Evolutionary conservation across 345 rosid genomes (phyloP), one percentile per base, ranked within the genome.

Genomic region (Ceriops decandra): DNA sequence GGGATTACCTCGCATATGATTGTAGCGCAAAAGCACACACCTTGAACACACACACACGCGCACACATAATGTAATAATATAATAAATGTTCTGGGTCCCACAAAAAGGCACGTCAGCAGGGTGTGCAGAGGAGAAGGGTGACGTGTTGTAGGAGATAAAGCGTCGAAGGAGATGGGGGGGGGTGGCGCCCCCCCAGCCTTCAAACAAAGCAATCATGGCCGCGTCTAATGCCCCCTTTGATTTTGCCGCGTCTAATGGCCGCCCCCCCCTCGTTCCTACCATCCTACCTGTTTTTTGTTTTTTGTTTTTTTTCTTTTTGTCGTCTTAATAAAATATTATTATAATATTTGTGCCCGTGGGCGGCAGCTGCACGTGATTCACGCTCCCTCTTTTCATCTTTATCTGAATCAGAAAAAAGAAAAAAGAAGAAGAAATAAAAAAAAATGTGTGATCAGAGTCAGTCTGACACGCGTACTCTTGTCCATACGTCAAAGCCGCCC

Each of bases 311-410:
- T 3, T 3, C 0, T 31, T 31, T 31, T 31, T 4, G 32, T 0
- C 26, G 26, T 24, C 26, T 32, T 32, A 32, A 33, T 33, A 7
- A 33, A 38, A 2, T 38, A 42, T 42, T 42, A 3, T 42, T 11
- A 13, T 42, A 42, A 15, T 42, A 42, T 3, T 13, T 13, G 5
- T 42, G 49, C 17, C 16, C 3, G 49, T 11, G 47, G 64, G 28
- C 51, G 22, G 31, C 11, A 62, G 49, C 31, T 11, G 65, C 65
- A 63, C 67, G 67, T 49, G 67, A 46, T 47, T 19, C 36, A 63
- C 36, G 28, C 57, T 24, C 26, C 8, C 54, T 19, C 4, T 4
- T 1, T 42, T 42, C 16, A 2, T 3, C 16, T 42, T 15, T 15
- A 15, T 42, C 49, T 15, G 3, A 10, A 17, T 42, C 2, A 15